A percentile compares a stretch with the other conserved stretches of the same genome.
phyloP scores from a whole-genome alignment of 768 basidiomycete species.

The Pulveroboletus ravenelii region DNA sequence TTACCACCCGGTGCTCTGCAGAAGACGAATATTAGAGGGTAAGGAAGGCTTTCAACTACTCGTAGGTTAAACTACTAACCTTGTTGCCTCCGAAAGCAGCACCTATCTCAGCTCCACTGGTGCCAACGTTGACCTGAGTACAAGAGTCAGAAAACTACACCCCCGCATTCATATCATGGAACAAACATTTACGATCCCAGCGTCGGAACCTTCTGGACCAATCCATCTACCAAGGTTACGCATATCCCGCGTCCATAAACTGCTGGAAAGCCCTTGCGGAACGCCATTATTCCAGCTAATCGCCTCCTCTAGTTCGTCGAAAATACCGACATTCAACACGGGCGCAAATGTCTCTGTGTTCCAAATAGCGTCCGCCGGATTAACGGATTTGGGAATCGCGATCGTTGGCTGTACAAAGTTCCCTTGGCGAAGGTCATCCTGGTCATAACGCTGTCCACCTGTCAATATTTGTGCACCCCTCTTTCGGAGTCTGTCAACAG shows the following conservation, averaged over 20 bases:
- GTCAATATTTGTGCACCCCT: conserved; percentile 73
- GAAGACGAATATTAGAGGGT: conserved; percentile 11
- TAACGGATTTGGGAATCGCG: conserved; percentile 56
- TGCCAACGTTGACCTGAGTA: conserved; percentile 58
- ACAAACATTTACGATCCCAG: conserved; percentile 88
- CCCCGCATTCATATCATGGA: background rate
- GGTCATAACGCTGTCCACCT: conserved; percentile 59
- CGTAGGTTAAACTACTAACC: conserved; percentile 36
- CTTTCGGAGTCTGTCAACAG: conserved; percentile 56
- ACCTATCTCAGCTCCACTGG: conserved; percentile 69
- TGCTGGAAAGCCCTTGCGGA: conserved; percentile 86
- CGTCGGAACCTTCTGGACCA: conserved; percentile 82
- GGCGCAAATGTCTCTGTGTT: conserved; percentile 82
- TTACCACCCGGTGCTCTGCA: conserved; percentile 79
- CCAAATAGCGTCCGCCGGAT: conserved; percentile 61
- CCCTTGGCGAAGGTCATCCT: conserved; percentile 54
- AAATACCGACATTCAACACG: conserved; percentile 80
- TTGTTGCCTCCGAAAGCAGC: conserved; percentile 96
- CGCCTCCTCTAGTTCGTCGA: conserved; percentile 82
- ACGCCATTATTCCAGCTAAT: conserved; percentile 90
- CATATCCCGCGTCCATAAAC: conserved; percentile 85
- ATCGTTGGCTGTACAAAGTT: conserved; percentile 91
- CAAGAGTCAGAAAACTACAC: conserved; percentile 4
- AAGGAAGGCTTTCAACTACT: conserved; percentile 11
- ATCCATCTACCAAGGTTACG: conserved; percentile 88